Conservation (phyloP, 2,329 filamentous ascomycete genomes). For the Fonsecaea erecta region DNA sequence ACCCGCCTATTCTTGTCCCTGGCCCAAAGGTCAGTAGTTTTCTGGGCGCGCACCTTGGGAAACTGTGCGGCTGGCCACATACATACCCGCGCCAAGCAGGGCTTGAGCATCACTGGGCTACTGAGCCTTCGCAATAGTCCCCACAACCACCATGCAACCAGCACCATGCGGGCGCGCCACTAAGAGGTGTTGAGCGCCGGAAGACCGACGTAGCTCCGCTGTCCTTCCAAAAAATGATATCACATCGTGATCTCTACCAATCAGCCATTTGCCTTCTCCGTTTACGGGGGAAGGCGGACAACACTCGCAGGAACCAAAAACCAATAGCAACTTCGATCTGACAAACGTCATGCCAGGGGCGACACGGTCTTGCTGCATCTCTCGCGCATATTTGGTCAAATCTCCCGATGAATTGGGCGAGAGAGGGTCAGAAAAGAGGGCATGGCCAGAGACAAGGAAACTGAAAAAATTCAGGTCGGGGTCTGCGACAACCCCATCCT, state of each 20-base stretch:
- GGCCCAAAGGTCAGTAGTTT: not conserved
- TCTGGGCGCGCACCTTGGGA: not conserved
- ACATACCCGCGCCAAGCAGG: too few relatives aligned
- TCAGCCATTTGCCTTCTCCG: conserved; percentile 5
- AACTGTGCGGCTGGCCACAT: not conserved
- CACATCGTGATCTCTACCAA: conserved; percentile 20
- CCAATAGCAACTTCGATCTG: conserved; percentile 1
- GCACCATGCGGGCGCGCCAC: too few relatives aligned
- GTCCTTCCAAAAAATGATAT: conserved; percentile 12
- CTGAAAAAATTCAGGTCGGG: not conserved
- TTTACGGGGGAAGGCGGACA: not conserved
- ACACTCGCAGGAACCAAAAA: not conserved
- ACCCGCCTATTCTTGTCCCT: not conserved
- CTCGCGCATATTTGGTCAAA: not conserved
- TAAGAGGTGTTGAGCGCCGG: not conserved
- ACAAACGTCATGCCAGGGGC: conserved; percentile 3
- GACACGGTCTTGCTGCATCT: not conserved
- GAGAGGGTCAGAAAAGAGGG: not conserved
- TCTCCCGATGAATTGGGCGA: not conserved
- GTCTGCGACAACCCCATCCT: not conserved
- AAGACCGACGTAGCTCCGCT: conserved; percentile 8
- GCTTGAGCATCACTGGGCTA: too few relatives aligned
- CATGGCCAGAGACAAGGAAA: not conserved
- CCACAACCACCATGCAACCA: not conserved
- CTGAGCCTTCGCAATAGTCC: not conserved